These are phyloP conservation scores for Neonectria faginata DNA, from an alignment of 2,329 filamentous ascomycete species.

Conservation along the genomic window DNA sequence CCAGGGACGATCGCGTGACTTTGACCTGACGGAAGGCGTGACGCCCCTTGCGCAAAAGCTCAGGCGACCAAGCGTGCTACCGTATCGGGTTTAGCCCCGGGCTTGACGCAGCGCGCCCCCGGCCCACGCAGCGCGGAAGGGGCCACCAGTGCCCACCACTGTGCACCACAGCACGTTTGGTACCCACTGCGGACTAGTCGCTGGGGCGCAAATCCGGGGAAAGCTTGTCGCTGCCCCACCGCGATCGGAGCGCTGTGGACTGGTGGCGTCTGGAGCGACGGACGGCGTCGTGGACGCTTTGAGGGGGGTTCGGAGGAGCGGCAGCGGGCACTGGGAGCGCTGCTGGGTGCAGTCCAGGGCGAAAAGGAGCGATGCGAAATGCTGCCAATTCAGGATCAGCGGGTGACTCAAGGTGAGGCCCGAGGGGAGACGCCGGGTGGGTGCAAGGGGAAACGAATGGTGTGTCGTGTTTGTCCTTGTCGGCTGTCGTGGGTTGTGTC, in stretches of 20 bases:
- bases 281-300: conserved; percentile 34
- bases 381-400: neutral
- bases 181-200: conserved; percentile 37
- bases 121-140: conserved; percentile 22
- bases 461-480: conserved; percentile 21
- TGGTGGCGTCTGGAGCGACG: conserved; percentile 39
- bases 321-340: conserved; percentile 14
- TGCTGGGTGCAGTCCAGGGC: neutral
- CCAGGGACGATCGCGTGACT: conserved; percentile 47
- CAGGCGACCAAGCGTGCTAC: conserved; percentile 42
- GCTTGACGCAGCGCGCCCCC: conserved; percentile 20
- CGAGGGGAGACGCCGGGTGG: neutral
- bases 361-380: conserved; percentile 9
- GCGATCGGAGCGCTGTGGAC: conserved; percentile 34
- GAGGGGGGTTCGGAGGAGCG: conserved; percentile 29
- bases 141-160: conserved; percentile 1
- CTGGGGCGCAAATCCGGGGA: conserved; percentile 49
- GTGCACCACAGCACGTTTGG: conserved; percentile 36
- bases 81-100: conserved; percentile 42
- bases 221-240: conserved; percentile 49
- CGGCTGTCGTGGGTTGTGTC: conserved; percentile 20
- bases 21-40: conserved; percentile 48
- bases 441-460: conserved; percentile 18
- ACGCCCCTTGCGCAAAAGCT: conserved; percentile 44
- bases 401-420: conserved; percentile 2